phyloP scores from a whole-genome alignment of 805 yeast species.

The Lipomyces yamanashiensis region DNA sequence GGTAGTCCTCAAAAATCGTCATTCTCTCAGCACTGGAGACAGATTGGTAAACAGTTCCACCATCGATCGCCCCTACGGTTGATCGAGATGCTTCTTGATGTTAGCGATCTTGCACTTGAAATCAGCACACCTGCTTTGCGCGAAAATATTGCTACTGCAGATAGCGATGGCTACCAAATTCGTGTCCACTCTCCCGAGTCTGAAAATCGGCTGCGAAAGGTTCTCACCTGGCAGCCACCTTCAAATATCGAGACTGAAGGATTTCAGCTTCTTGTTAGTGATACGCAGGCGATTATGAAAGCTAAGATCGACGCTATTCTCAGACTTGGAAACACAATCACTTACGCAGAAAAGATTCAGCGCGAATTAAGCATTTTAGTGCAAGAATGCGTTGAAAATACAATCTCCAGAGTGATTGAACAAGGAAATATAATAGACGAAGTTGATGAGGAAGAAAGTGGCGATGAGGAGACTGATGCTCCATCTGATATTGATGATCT shows the following conservation, averaged over 20 bases:
- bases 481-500: slow-evolving; percentile 35
- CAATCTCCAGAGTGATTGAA: slow-evolving; percentile 60
- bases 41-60: slow-evolving; percentile 5
- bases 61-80: slow-evolving; percentile 30
- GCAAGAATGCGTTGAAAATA: slow-evolving; percentile 62
- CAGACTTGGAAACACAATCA: slow-evolving; percentile 72
- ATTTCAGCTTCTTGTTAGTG: slow-evolving; percentile 62
- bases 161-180: slow-evolving; percentile 44
- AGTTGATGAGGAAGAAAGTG: slow-evolving; percentile 33
- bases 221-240: slow-evolving; percentile 49
- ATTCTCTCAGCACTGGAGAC: slow-evolving; percentile 20
- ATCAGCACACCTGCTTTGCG: slow-evolving; percentile 73
- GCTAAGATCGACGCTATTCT: slow-evolving; percentile 72
- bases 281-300: slow-evolving; percentile 64
- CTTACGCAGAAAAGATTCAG: slow-evolving; percentile 75
- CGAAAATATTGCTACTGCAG: slow-evolving; percentile 30
- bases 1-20: slow-evolving; percentile 10
- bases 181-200: slow-evolving; percentile 42
- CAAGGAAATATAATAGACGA: slow-evolving; percentile 35
- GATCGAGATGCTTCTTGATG: slow-evolving; percentile 54
- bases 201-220: slow-evolving; percentile 45
- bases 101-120: slow-evolving; percentile 74
- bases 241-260: slow-evolving; percentile 65
- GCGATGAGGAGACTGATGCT: slow-evolving; percentile 32
- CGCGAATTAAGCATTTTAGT: slow-evolving; percentile 77